Evolutionary conservation across 441 rosid genomes (phyloP).

Genomic region (Jatropha podagrica): DNA sequence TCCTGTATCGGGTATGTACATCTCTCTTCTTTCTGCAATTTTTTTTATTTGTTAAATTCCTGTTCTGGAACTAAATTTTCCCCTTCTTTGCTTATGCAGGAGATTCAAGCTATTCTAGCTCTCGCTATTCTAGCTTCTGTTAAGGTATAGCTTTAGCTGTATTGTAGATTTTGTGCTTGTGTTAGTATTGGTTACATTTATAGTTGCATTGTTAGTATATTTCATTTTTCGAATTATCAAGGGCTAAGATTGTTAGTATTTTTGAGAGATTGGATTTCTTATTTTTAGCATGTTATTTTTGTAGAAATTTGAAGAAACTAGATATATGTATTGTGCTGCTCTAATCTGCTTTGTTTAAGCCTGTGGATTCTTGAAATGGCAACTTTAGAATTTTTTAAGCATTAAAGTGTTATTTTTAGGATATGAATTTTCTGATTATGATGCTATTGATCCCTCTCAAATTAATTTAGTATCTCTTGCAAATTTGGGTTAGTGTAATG

Average conservation of each 20-base stretch:
- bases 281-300: background rate
- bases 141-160: conserved; percentile 43
- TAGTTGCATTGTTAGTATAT: background rate
- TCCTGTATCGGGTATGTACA: conserved; percentile 44
- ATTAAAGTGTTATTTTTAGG: background rate
- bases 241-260: too few species aligned
- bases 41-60: background rate
- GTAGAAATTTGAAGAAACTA: background rate
- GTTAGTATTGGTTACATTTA: background rate
- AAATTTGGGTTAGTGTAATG: background rate
- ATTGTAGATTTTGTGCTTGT: background rate
- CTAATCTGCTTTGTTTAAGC: background rate
- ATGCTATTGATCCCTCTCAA: background rate
- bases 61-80: background rate
- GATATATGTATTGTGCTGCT: background rate
- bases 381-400: background rate
- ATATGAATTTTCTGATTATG: background rate
- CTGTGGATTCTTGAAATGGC: background rate
- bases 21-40: background rate
- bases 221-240: background rate
- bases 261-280: background rate
- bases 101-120: conserved; percentile 77
- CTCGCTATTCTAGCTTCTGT: conserved; percentile 48
- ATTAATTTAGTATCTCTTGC: background rate
- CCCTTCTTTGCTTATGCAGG: conserved; percentile 41